Conservation (phyloP, 352 stramenopile species). For the Globisporangium spinosum region DNA sequence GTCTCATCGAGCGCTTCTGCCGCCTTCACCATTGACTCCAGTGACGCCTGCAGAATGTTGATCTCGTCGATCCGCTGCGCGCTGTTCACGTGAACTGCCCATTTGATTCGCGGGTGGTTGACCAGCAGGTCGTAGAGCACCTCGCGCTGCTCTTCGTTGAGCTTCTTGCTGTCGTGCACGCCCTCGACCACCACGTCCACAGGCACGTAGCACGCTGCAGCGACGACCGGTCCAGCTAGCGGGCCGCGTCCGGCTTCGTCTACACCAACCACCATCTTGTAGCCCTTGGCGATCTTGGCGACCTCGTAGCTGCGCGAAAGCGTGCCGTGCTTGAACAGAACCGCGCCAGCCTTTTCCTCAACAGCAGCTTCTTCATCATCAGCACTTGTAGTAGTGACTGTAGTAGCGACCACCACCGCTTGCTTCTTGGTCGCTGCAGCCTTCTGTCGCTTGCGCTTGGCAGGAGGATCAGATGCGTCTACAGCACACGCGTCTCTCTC, state of each 20-base stretch:
- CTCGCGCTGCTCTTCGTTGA: constrained; percentile 93
- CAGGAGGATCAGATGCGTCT: background rate
- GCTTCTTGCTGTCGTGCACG: constrained; percentile 95
- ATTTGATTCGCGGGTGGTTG: constrained; percentile 73
- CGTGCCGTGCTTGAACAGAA: constrained; percentile 46
- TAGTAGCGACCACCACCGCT: background rate
- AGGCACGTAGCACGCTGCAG: constrained; percentile 67
- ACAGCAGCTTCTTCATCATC: background rate
- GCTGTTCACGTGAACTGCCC: constrained; percentile 78
- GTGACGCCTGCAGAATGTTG: constrained; percentile 98
- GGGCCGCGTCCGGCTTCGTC: constrained; percentile 96
- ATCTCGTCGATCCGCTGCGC: constrained; percentile 95
- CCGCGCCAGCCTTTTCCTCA: background rate
- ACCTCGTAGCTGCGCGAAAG: constrained; percentile 55
- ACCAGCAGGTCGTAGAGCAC: constrained; percentile 87
- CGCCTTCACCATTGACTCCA: constrained; percentile 93
- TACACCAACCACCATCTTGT: constrained; percentile 88
- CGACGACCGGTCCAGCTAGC: constrained; percentile 89
- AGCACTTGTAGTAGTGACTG: background rate
- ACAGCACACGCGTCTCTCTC: background rate
- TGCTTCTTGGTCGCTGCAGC: background rate
- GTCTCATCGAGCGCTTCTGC: constrained; percentile 55
- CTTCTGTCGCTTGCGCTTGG: constrained; percentile 14
- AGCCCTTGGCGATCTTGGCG: constrained; percentile 47
- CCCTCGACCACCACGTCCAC: constrained; percentile 79